phyloP scores from a whole-genome alignment of 495 filamentous ascomycete species.

The Penicillium diatomitis region DNA sequence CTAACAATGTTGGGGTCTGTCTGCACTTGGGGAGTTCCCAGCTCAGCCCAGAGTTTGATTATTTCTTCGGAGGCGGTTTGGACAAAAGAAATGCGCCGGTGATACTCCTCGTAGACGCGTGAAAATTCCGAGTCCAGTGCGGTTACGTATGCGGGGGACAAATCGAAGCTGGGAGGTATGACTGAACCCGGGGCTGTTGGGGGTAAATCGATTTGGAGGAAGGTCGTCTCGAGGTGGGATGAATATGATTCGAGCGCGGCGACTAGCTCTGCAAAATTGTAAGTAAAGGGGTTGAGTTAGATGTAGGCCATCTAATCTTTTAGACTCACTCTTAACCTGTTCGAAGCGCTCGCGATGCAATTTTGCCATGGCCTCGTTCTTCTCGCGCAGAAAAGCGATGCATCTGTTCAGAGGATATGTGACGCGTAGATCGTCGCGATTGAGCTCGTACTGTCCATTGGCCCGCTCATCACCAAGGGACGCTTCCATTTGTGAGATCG shows the following conservation, averaged over 20 bases:
- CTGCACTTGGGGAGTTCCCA: slow-evolving; percentile 85
- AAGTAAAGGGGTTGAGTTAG: slow-evolving; percentile 10
- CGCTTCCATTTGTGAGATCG: slow-evolving; percentile 85
- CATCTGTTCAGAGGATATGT: slow-evolving; percentile 75
- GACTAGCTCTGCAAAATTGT: slow-evolving; percentile 60
- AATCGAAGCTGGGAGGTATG: slow-evolving; percentile 73
- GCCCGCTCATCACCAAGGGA: slow-evolving; percentile 70
- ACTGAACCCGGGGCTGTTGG: slow-evolving; percentile 66
- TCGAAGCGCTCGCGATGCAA: slow-evolving; percentile 84
- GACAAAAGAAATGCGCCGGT: slow-evolving; percentile 66
- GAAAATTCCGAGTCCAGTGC: slow-evolving; percentile 84
- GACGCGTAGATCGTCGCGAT: slow-evolving; percentile 59
- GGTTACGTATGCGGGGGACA: slow-evolving; percentile 80
- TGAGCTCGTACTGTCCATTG: slow-evolving; percentile 49
- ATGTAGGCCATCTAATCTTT: not conserved
- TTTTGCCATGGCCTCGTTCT: slow-evolving; percentile 67
- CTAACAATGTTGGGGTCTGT: slow-evolving; percentile 84
- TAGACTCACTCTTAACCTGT: slow-evolving; percentile 78
- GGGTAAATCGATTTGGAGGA: slow-evolving; percentile 72
- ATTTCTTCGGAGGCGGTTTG: slow-evolving; percentile 69
- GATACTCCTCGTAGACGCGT: slow-evolving; percentile 91
- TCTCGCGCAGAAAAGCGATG: slow-evolving; percentile 71
- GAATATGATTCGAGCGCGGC: slow-evolving; percentile 92
- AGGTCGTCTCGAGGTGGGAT: slow-evolving; percentile 80
- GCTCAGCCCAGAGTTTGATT: slow-evolving; percentile 89